phyloP scores from a whole-genome alignment of 1,284 basidiomycete genomes.

The Naganishia liquefaciens region DNA sequence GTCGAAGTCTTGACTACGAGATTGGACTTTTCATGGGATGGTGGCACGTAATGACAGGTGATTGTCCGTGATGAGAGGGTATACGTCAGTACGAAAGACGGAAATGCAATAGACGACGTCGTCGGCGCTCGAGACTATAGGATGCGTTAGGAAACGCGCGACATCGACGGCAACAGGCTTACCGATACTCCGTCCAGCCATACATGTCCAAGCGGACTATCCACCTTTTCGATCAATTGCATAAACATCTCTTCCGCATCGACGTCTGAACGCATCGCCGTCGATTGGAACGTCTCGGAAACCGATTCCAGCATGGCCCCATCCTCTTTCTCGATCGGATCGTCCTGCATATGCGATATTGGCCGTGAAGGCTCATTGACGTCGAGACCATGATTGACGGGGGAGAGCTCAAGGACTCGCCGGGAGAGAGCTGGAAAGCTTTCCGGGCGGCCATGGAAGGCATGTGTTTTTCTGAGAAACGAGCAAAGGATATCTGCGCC shows the following conservation, averaged over 20 bases:
- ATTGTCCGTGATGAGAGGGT: slow-evolving; percentile 44
- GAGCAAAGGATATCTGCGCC: slow-evolving; percentile 51
- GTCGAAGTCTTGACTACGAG: slow-evolving; percentile 3
- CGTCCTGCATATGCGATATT: slow-evolving; percentile 31
- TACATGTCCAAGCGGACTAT: slow-evolving; percentile 51
- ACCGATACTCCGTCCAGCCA: slow-evolving; percentile 58
- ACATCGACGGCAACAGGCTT: slow-evolving; percentile 29
- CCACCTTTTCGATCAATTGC: slow-evolving; percentile 44
- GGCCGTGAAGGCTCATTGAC: background rate
- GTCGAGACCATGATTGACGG: slow-evolving; percentile 15
- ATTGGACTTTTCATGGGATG: background rate
- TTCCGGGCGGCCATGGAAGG: slow-evolving; percentile 37
- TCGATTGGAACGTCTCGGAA: slow-evolving; percentile 2
- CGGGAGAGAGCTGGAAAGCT: slow-evolving; percentile 42
- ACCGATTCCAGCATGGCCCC: slow-evolving; percentile 14
- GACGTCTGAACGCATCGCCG: background rate
- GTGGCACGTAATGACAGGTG: slow-evolving; percentile 35
- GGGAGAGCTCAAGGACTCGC: background rate
- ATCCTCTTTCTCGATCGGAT: background rate
- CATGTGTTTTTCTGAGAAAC: slow-evolving; percentile 48
- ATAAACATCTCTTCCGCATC: slow-evolving; percentile 52
- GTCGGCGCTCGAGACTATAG: slow-evolving; percentile 46
- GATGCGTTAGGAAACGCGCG: background rate
- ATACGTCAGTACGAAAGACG: slow-evolving; percentile 50
- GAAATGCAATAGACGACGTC: slow-evolving; percentile 47